Conservation (phyloP, 257 asterid species). For the Thymus quinquecostatus region DNA sequence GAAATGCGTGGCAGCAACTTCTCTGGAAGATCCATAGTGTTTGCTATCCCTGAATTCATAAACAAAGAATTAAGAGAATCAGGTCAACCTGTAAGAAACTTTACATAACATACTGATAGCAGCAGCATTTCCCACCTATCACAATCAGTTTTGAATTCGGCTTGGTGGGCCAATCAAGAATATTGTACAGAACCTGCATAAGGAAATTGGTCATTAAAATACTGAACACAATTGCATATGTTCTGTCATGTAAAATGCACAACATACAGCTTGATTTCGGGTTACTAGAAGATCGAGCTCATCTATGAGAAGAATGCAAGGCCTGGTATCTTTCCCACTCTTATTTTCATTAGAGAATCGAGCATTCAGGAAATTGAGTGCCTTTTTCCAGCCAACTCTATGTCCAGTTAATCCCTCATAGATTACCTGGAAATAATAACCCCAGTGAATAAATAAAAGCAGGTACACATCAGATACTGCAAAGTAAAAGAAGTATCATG, state of each 20-base stretch:
- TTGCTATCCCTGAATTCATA: constrained; percentile 82
- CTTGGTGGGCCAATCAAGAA: constrained; percentile 97
- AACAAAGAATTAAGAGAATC: constrained; percentile 22
- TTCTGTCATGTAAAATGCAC: constrained; percentile 20
- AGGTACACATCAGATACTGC: neutral
- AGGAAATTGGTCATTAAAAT: constrained; percentile 24
- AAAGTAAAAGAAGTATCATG: constrained; percentile 22
- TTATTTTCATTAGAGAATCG: constrained; percentile 71
- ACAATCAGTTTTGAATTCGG: constrained; percentile 87
- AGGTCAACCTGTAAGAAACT: constrained; percentile 16
- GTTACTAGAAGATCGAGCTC: constrained; percentile 95
- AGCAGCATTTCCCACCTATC: constrained; percentile 58
- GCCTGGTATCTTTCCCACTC: constrained; percentile 55
- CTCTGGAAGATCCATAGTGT: constrained; percentile 99
- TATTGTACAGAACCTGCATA: constrained; percentile 85
- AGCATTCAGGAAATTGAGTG: constrained; percentile 78
- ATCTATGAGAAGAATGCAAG: constrained; percentile 94
- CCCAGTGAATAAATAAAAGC: constrained; percentile 20
- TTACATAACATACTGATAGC: constrained; percentile 3
- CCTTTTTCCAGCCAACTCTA: constrained; percentile 95
- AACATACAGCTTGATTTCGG: constrained; percentile 84
- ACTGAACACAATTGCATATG: constrained; percentile 1
- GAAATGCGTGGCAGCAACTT: constrained; percentile 95
- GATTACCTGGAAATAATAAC: constrained; percentile 70
- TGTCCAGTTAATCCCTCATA: constrained; percentile 90